Evolutionary conservation across 495 filamentous ascomycete genomes (phyloP), one percentile per base, ranked within the genome.

Genomic region (Penicillium coprophilum): DNA sequence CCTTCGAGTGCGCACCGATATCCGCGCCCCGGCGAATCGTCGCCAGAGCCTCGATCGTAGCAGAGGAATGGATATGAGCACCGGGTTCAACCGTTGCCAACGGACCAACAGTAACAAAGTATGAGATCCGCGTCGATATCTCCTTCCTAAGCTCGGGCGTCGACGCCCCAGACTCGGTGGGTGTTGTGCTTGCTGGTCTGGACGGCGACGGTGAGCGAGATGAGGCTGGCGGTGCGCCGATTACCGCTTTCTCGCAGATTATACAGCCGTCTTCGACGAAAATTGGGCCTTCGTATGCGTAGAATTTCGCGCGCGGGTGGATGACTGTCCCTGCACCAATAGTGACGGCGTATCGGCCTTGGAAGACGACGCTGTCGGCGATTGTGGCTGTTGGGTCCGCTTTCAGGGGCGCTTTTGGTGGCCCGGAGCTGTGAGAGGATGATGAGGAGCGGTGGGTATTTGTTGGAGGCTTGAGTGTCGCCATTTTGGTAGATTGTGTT

Each of bases 231-330:
- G 73, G 69, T 5, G 77, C 75, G 0, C 84, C 86, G n/a, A 92
- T 76, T 4, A 71, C 71, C 24, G 78, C 76, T 46, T 88, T 86
- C 73, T 96, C 92, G 58, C 84, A 81, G 45, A 96, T 80, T 32
- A 94, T 86, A 68, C 87, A 90, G 36, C 83, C 77, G 11, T 85
- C 82, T 0, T 88, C 89, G 45, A 96, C 82, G 9, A 77, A 82
- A 31, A 96, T 81, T 20, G 87, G 82, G 0, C 88, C 92, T 44
- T 81, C 74, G 38, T 79, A 76, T 1, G 88, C 84, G 62, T 87
- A 84, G 61, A 96, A 76, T 47, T 81, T 80, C 0, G 84, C 81
- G 54, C 90, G 87, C 2, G 92, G 92, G 72, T 96, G 92, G 53
- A 96, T 75, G n/a, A 96, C 82, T 15, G 82, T 85, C 65, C 88